These are phyloP conservation scores for Cyclotella baltica DNA, from an alignment of 108 stramenopile genomes.

Conservation along the genomic window DNA sequence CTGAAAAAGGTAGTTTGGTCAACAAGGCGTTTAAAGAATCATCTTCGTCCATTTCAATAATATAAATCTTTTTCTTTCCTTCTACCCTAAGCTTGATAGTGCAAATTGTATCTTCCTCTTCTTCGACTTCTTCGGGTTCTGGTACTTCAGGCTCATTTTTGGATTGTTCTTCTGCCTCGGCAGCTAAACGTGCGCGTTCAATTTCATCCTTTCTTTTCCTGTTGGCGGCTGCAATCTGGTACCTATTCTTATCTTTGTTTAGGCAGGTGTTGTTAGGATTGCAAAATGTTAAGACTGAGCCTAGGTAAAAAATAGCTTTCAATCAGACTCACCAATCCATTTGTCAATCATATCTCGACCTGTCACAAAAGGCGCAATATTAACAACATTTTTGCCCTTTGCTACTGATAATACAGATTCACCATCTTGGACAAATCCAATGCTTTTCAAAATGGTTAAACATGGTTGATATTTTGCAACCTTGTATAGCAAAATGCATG, in stretches of 20 bases:
- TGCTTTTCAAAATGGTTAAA: constrained; percentile 68
- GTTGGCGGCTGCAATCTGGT: constrained; percentile 72
- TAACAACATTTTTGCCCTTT: constrained; percentile 74
- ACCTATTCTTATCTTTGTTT: constrained; percentile 57
- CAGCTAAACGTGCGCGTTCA: constrained; percentile 54
- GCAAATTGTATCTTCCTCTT: constrained; percentile 58
- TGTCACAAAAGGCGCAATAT: constrained; percentile 76
- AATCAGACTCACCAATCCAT: constrained; percentile 59
- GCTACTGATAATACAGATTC: constrained; percentile 58
- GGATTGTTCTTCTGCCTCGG: constrained; percentile 51
- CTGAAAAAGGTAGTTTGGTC: constrained; percentile 49
- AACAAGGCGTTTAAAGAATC: constrained; percentile 62
- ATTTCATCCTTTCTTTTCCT: constrained; percentile 75
- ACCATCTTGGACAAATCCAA: constrained; percentile 67
- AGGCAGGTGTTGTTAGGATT: no score
- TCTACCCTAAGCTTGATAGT: constrained; percentile 70
- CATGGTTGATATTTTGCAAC: constrained; percentile 59
- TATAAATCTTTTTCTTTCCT: constrained; percentile 81
- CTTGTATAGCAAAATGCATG: not conserved
- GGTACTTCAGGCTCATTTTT: constrained; percentile 37
- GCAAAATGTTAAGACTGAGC: no score
- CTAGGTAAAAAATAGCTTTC: not conserved
- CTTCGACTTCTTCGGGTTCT: constrained; percentile 49
- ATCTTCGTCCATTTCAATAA: constrained; percentile 59
- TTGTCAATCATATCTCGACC: constrained; percentile 84